These are phyloP conservation scores for Starmerella scarabaei DNA, from an alignment of 805 yeast genomes.

Conservation along the genomic window DNA sequence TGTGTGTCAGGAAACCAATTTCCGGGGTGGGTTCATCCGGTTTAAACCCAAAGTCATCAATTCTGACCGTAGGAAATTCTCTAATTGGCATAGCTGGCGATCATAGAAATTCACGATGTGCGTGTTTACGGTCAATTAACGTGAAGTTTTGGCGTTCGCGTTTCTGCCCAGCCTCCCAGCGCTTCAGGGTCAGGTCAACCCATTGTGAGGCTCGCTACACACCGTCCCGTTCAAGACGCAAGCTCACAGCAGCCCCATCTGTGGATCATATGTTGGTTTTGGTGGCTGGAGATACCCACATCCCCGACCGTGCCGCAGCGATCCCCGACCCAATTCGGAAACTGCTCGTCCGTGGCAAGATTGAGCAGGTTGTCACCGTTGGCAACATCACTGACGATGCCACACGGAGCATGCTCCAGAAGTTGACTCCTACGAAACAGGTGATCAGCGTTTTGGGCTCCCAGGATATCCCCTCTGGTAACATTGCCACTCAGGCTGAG, in stretches of 20 bases:
- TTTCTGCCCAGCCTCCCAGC: no score
- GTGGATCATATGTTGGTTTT: conserved; percentile 56
- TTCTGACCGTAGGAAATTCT: conserved; percentile 39
- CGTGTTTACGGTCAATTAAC: no score
- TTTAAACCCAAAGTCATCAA: conserved; percentile 25
- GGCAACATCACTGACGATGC: conserved; percentile 66
- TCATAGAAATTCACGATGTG: no score
- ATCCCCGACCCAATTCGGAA: conserved; percentile 44
- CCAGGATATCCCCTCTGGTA: conserved; percentile 39
- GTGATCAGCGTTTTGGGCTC: conserved; percentile 74
- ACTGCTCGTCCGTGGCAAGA: conserved; percentile 71
- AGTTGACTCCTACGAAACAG: conserved; percentile 45
- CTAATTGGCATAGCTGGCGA: conserved; percentile 23
- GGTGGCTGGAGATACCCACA: conserved; percentile 80
- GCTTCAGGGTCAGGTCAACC: no score
- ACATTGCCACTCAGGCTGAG: conserved; percentile 49
- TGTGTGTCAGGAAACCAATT: conserved; percentile 36
- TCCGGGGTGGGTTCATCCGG: conserved; percentile 18
- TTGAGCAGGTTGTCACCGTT: conserved; percentile 68
- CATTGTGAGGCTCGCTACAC: no score
- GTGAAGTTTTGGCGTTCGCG: no score
- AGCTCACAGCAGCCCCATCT: no score
- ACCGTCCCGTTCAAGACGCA: no score
- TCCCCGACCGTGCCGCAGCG: conserved; percentile 73
- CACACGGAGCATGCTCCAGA: conserved; percentile 50